A percentile compares a stretch with the other conserved stretches of the same genome.
phyloP scores from a whole-genome alignment of 495 filamentous ascomycete genomes.

The Trichoderma erinaceum region DNA sequence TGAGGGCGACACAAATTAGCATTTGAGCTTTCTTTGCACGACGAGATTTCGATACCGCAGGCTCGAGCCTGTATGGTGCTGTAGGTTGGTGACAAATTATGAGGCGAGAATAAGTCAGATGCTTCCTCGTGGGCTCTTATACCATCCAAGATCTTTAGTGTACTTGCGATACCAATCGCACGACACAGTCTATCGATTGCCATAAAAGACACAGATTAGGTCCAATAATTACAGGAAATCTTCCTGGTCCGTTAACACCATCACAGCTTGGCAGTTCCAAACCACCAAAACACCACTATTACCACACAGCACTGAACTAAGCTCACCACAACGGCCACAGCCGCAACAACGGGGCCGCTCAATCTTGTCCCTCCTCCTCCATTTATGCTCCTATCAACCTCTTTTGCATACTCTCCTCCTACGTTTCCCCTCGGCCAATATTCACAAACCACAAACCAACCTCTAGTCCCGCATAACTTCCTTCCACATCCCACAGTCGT shows the following conservation, averaged over 20 bases:
- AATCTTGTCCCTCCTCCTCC: slow-evolving; percentile 15
- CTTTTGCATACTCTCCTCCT: slow-evolving; percentile 46
- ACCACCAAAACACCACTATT: slow-evolving; percentile 2
- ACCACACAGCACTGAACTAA: neutral
- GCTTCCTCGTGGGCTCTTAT: too few species aligned
- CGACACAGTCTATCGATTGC: too few species aligned
- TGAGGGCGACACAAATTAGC: neutral
- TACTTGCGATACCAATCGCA: too few species aligned
- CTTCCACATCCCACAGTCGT: slow-evolving; percentile 63
- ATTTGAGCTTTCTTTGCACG: neutral
- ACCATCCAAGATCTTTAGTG: too few species aligned
- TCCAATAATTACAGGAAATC: too few species aligned
- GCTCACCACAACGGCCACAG: neutral
- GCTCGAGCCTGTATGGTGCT: too few species aligned
- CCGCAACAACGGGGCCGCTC: neutral
- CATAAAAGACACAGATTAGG: too few species aligned
- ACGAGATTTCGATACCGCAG: neutral
- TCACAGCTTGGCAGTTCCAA: neutral
- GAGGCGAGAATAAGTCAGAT: too few species aligned
- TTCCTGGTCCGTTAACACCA: neutral
- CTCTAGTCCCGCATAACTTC: slow-evolving; percentile 49
- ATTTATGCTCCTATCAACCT: slow-evolving; percentile 38
- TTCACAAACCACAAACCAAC: slow-evolving; percentile 78
- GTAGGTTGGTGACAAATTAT: too few species aligned
- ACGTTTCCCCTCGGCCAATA: slow-evolving; percentile 74